These are phyloP conservation scores for Phellopilus nigrolimitatus DNA, from an alignment of 1,284 basidiomycete species.

Conservation along the genomic window DNA sequence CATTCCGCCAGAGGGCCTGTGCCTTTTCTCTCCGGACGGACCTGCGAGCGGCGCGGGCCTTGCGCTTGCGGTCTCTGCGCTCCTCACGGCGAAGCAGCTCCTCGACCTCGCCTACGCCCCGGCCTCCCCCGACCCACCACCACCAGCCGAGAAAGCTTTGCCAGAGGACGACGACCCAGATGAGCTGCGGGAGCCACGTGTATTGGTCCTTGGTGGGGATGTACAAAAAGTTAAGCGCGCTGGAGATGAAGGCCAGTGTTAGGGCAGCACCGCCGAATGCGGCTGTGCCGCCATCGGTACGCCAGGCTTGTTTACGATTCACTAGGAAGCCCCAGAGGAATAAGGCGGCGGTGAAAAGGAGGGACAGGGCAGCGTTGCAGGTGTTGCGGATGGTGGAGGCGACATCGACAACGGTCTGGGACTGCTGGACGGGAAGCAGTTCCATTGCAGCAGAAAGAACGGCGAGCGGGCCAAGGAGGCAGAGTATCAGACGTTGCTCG, in stretches of 20 bases:
- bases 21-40: conserved; percentile 42
- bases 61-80: conserved; percentile 48
- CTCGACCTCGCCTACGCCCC: conserved; percentile 60
- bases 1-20: conserved; percentile 41
- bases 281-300: conserved; percentile 92
- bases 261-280: conserved; percentile 87
- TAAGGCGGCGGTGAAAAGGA: conserved; percentile 88
- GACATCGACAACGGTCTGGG: conserved; percentile 46
- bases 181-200: conserved; percentile 79
- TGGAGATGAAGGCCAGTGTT: conserved; percentile 72
- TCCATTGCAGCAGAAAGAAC: conserved; percentile 82
- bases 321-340: conserved; percentile 92
- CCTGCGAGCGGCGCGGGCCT: conserved; percentile 34
- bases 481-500: conserved; percentile 85
- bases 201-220: conserved; percentile 79
- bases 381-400: conserved; percentile 86
- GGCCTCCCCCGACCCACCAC: conserved; percentile 96
- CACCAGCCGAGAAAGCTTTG: conserved; percentile 91
- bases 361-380: conserved; percentile 90
- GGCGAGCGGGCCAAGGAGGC: conserved; percentile 85
- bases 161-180: conserved; percentile 88
- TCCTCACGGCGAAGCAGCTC: conserved; percentile 56
- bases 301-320: conserved; percentile 85
- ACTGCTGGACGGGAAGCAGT: conserved; percentile 66
- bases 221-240: conserved; percentile 81